Percentiles rank a stretch among this genome's conserved stretches.
Conservation (phyloP, 2,329 filamentous ascomycete genomes). For the Didymella pinodella region DNA sequence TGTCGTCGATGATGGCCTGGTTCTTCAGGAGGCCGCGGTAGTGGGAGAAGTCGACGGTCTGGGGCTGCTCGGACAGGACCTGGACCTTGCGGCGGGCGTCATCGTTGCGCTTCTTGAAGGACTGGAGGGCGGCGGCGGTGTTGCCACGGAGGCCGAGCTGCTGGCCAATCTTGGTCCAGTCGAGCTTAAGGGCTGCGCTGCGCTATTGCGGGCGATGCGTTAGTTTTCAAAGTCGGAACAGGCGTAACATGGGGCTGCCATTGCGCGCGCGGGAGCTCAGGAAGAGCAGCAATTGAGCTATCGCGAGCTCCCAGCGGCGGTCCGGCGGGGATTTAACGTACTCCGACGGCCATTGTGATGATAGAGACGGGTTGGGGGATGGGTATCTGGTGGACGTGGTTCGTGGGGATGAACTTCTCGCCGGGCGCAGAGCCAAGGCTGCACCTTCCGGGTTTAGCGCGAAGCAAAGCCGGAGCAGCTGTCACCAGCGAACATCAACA, state of each 20-base stretch:
- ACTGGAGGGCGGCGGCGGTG: conserved; percentile 87
- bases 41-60: conserved; percentile 88
- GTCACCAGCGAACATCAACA: conserved; percentile 4
- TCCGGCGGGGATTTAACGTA: conserved; percentile 42
- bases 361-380: conserved; percentile 48
- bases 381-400: conserved; percentile 17
- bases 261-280: conserved; percentile 36
- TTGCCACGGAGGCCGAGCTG: conserved; percentile 96
- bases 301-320: conserved; percentile 31
- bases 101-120: conserved; percentile 99
- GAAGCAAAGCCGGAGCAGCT: conserved; percentile 13
- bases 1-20: conserved; percentile 92
- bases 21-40: conserved; percentile 96
- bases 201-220: conserved; percentile 66
- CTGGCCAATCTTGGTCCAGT: conserved; percentile 94
- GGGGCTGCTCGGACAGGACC: conserved; percentile 81
- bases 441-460: conserved; percentile 3
- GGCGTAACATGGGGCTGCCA: conserved; percentile 30
- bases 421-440: conserved; percentile 10
- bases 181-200: conserved; percentile 98
- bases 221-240: conserved; percentile 39
- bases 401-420: conserved; percentile 22
- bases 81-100: conserved; percentile 94
- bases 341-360: conserved; percentile 56
- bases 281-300: conserved; percentile 45